phyloP scores from a whole-genome alignment of 2,329 filamentous ascomycete genomes.

The Dactylellina drechsleri region DNA sequence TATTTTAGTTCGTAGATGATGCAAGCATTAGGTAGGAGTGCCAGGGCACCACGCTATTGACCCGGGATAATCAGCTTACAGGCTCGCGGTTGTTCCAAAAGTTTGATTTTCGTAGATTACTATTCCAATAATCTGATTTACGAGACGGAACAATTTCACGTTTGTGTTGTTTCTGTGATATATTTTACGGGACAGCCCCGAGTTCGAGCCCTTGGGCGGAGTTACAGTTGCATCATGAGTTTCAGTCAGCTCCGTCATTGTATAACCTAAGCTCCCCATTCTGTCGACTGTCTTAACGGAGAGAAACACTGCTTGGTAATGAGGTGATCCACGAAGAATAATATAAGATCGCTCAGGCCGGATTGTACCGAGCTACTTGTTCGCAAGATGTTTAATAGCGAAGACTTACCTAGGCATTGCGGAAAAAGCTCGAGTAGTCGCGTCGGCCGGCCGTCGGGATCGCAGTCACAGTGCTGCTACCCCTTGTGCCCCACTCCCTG shows the following conservation, averaged over 20 bases:
- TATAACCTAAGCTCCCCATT: not conserved
- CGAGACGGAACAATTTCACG: not conserved
- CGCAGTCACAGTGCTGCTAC: not conserved
- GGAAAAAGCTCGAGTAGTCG: not conserved
- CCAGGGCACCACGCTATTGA: conserved; percentile 3
- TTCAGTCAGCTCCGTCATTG: conserved; percentile 6
- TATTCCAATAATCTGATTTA: not conserved
- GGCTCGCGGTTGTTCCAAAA: not conserved
- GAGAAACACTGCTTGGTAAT: not conserved
- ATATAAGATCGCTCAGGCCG: conserved; percentile 1
- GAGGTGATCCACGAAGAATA: conserved; percentile 10
- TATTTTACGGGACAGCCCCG: not conserved
- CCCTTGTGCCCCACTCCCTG: not conserved
- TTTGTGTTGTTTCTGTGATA: conserved; percentile 17
- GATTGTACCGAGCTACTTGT: not conserved
- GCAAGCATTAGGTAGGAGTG: conserved; percentile 2
- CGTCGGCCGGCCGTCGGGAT: not conserved
- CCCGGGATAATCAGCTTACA: conserved; percentile 12
- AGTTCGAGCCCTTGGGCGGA: no score
- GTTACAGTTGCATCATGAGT: not conserved
- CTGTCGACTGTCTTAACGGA: not conserved
- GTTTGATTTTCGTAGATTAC: conserved; percentile 2
- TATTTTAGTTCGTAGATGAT: conserved; percentile 1
- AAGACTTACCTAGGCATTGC: not conserved
- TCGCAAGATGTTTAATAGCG: not conserved